phyloP scores from a whole-genome alignment of 441 rosid species.

The Manihot esculenta region DNA sequence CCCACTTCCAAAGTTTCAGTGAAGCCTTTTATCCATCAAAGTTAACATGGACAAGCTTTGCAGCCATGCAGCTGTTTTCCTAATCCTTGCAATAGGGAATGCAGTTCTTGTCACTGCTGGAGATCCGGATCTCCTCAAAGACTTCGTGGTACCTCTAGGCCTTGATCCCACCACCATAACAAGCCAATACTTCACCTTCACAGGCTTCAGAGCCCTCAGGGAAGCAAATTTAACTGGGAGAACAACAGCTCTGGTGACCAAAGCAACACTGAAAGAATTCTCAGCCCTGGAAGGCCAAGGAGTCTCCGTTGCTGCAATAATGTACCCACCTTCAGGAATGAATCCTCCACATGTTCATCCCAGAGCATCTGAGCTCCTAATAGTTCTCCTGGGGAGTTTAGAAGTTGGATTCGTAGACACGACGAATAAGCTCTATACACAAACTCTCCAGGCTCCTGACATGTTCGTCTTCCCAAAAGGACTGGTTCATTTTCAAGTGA shows the following conservation, averaged over 20 bases:
- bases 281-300: slow-evolving; percentile 32
- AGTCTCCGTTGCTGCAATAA: slow-evolving; percentile 15
- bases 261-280: slow-evolving; percentile 26
- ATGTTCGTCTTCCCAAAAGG: slow-evolving; percentile 37
- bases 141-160: slow-evolving; percentile 25
- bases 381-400: slow-evolving; percentile 10
- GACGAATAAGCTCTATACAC: slow-evolving; percentile 20
- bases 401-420: slow-evolving; percentile 22
- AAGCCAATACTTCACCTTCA: slow-evolving; percentile 25
- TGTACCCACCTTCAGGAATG: slow-evolving; percentile 28
- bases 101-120: background rate
- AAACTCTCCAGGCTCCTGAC: slow-evolving; percentile 24
- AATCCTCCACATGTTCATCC: slow-evolving; percentile 17
- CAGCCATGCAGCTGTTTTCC: background rate
- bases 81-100: slow-evolving; percentile 3
- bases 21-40: background rate
- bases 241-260: slow-evolving; percentile 11
- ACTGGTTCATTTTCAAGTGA: slow-evolving; percentile 28
- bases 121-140: slow-evolving; percentile 28
- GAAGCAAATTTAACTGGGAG: slow-evolving; percentile 4
- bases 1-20: background rate
- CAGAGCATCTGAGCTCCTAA: slow-evolving; percentile 16
- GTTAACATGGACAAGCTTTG: slow-evolving; percentile 6
- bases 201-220: slow-evolving; percentile 16
- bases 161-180: slow-evolving; percentile 19